A percentile compares a stretch with the other conserved stretches of the same genome.
Evolutionary conservation across 78 protist species (phyloP).

Genomic region (Cavenderia fasciculata): DNA sequence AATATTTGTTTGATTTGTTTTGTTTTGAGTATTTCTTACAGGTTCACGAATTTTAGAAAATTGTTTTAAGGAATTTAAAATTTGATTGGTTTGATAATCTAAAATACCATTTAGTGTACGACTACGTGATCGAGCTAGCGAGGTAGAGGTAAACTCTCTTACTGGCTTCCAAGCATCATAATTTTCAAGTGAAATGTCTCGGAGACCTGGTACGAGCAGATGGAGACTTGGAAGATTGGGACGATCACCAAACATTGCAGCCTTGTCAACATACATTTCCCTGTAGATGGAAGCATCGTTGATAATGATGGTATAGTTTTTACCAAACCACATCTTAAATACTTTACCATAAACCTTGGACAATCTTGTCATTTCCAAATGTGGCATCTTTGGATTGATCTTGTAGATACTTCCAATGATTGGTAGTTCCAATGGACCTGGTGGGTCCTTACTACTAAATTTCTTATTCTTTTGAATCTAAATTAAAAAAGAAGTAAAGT

Average conservation of each 20-base stretch:
- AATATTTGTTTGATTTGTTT: too few species aligned
- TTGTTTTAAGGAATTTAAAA: too few species aligned
- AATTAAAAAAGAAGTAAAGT: too few species aligned
- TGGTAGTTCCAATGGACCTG: slow-evolving; percentile 22
- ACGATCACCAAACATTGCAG: not conserved
- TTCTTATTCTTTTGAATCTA: slow-evolving; percentile 26
- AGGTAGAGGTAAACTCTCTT: not conserved
- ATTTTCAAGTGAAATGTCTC: too few species aligned
- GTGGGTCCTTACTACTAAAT: slow-evolving; percentile 2
- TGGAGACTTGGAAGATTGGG: not conserved
- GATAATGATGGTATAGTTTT: not conserved
- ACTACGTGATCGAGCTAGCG: not conserved
- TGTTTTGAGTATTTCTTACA: too few species aligned
- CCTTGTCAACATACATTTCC: not conserved
- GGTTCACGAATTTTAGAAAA: too few species aligned
- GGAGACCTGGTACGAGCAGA: too few species aligned
- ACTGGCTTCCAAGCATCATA: slow-evolving; percentile 4
- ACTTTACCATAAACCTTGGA: slow-evolving; percentile 7
- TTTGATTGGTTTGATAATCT: not conserved
- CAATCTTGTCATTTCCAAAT: not conserved
- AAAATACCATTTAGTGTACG: not conserved
- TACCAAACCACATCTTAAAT: slow-evolving; percentile 52
- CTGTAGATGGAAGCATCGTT: not conserved
- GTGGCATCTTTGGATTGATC: not conserved
- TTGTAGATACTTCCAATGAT: not conserved